Percentiles rank a stretch among this genome's conserved stretches.
phyloP scores from a whole-genome alignment of 805 yeast genomes.

The baker's yeast (Saccharomyces cerevisiae) region DNA sequence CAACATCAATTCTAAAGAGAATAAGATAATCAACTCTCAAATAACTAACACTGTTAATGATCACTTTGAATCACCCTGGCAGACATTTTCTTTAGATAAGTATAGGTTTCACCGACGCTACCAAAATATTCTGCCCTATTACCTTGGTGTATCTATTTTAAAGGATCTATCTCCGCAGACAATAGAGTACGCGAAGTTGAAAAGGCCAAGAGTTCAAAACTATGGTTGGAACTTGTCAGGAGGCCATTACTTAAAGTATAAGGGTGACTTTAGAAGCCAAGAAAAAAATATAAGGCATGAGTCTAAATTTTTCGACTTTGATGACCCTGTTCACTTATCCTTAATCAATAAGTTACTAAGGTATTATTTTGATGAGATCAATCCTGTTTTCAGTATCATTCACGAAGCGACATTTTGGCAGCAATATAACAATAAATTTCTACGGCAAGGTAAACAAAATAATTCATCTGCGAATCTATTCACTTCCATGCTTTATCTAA shows the following conservation, averaged over 20 bases:
- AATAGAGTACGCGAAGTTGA: constrained; percentile 27
- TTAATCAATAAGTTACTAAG: constrained; percentile 30
- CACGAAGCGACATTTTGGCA: constrained; percentile 48
- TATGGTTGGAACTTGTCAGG: constrained; percentile 67
- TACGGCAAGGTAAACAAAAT: constrained; percentile 20
- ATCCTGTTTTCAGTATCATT: constrained; percentile 44
- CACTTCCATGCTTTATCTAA: constrained; percentile 42
- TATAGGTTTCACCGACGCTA: constrained; percentile 42
- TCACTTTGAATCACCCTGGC: constrained; percentile 16
- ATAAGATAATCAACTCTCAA: neutral
- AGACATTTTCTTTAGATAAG: constrained; percentile 33
- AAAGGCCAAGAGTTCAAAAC: constrained; percentile 48
- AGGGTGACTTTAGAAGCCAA: constrained; percentile 20
- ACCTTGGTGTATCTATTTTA: constrained; percentile 32
- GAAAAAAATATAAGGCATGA: neutral
- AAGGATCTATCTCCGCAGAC: constrained; percentile 31
- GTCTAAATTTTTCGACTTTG: constrained; percentile 15
- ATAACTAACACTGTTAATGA: neutral
- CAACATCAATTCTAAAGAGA: neutral
- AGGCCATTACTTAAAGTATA: constrained; percentile 38
- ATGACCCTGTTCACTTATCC: constrained; percentile 14
- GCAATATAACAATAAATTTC: constrained; percentile 34
- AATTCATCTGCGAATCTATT: constrained; percentile 37
- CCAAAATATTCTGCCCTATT: constrained; percentile 36
- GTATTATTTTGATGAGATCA: constrained; percentile 39